Evolutionary conservation across 768 basidiomycete genomes (phyloP).

Genomic region (Boletus vinaceobasis): DNA sequence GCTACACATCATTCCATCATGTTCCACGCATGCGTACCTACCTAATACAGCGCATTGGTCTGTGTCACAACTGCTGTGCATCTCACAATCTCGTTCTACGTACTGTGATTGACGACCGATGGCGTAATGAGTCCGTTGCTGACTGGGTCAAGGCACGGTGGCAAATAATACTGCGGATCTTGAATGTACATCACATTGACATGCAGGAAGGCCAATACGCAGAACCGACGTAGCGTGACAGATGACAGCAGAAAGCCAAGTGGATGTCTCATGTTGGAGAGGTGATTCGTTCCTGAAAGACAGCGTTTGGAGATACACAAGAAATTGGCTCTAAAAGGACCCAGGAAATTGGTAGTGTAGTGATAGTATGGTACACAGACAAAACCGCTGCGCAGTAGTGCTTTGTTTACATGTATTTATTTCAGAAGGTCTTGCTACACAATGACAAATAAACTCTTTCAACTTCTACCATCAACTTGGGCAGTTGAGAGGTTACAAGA

Average conservation of each 20-base stretch:
- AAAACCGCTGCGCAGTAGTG: background rate
- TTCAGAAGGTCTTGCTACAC: slow-evolving; percentile 26
- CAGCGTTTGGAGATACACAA: background rate
- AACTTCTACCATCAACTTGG: slow-evolving; percentile 5
- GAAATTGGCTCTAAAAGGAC: background rate
- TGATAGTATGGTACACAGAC: background rate
- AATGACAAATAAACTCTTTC: slow-evolving; percentile 25
- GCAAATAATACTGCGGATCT: background rate
- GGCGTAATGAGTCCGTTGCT: slow-evolving; percentile 2
- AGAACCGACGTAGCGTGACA: background rate
- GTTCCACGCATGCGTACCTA: slow-evolving; percentile 21
- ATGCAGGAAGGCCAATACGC: background rate
- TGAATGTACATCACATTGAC: slow-evolving; percentile 5
- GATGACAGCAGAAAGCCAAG: slow-evolving; percentile 8
- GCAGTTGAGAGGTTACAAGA: background rate
- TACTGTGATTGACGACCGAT: slow-evolving; percentile 16
- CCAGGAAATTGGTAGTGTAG: background rate
- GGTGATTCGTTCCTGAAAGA: background rate
- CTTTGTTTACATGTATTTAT: slow-evolving; percentile 26
- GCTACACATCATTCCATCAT: slow-evolving; percentile 19
- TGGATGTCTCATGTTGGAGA: slow-evolving; percentile 9
- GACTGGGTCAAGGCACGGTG: background rate
- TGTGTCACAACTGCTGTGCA: slow-evolving; percentile 14
- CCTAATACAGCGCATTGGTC: slow-evolving; percentile 13
- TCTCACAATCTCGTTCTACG: slow-evolving; percentile 9